phyloP scores from a whole-genome alignment of 169 alveolate genomes.

The Toxoplasma gondii region DNA sequence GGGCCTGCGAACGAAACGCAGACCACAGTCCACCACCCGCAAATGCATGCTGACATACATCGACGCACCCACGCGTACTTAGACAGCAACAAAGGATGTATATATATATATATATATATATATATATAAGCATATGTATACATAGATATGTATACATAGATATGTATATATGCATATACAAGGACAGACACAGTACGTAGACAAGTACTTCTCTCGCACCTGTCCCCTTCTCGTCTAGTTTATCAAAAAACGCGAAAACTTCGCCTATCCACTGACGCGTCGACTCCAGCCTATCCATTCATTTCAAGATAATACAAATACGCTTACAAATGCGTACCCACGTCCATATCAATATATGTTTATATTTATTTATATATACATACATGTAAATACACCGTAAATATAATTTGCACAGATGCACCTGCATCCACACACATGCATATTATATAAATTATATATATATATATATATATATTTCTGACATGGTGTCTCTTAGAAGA shows the following conservation, averaged over 20 bases:
- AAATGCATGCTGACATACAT: background rate
- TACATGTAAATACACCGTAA: too few species aligned
- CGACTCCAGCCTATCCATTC: background rate
- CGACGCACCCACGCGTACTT: background rate
- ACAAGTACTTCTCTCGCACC: background rate
- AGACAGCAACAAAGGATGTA: background rate
- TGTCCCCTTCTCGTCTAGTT: background rate
- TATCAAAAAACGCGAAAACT: background rate
- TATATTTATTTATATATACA: too few species aligned
- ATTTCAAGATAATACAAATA: background rate
- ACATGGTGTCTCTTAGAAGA: constrained; percentile 24
- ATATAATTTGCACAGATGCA: too few species aligned
- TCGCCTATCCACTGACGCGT: background rate
- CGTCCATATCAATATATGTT: too few species aligned
- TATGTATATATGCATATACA: background rate
- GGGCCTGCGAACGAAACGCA: background rate
- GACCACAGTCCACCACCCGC: background rate
- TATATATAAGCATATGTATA: background rate
- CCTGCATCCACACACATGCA: too few species aligned
- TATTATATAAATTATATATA: too few species aligned
- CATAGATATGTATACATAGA: background rate
- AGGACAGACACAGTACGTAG: background rate
- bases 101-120: background rate
- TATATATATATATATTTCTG: background rate
- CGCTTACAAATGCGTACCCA: background rate